Evolutionary conservation across 2,329 filamentous ascomycete genomes (phyloP), one percentile per base, ranked within the genome.

Genomic region (Purpureocillium takamizusanense): DNA sequence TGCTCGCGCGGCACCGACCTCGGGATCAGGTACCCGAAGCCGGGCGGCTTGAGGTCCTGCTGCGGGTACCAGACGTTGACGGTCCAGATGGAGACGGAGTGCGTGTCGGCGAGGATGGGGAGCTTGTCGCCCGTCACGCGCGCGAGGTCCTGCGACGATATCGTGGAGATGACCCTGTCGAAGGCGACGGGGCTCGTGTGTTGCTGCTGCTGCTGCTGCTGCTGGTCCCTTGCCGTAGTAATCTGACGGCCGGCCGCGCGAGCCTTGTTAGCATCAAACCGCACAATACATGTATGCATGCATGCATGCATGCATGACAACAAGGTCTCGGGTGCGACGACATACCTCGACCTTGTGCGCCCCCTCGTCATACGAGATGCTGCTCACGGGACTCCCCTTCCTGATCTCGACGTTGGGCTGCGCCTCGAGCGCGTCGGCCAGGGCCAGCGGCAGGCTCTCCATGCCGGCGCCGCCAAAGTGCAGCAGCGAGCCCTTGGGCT

Each of bases 1-100:
- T 86, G 71, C 29, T 78, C 76, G 35, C 72, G 69, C 3, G 81
- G 73, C 1, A 86, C 71, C 13, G 79, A 79, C 42, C 79, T 78
- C 2, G 92, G 90, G 42, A 98, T 84, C 5, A 98, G 76, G 60
- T 97, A 97, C 46, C 92, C 92, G 55, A 97, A 94, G 14, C 89
- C 92, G 23, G 69, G 63, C 40, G 78, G 66, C 12, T 76, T 74
- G 28, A 94, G 63, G 41, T 75, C 54, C 7, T 79, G 70, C 32
- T 77, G 69, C 2, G 72, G 66, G 59, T 83, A 98, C 72, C 83
- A 95, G 35, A 98, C 70, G 62, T 95, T 95, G 44, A 98, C 83
- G 3, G 89, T 85, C 80, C 89, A 89, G 48, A 95, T 88, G 25
- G 81, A 89, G 23, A 90, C 83, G 28, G 81, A 76, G 38, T 76